These are phyloP conservation scores for Malus fusca DNA, from an alignment of 306 rosid species.

Conservation along the genomic window DNA sequence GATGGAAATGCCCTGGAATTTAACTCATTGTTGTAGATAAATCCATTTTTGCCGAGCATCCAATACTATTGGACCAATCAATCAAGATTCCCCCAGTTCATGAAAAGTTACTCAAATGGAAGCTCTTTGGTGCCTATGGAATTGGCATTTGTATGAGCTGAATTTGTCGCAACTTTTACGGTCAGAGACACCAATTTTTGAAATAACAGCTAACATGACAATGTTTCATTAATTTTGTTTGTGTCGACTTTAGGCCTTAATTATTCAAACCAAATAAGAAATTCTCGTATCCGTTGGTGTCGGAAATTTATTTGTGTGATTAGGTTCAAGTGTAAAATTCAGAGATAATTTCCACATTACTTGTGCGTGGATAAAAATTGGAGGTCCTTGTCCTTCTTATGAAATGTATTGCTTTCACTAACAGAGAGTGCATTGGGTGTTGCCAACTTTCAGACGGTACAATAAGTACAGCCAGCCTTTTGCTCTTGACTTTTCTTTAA, in stretches of 20 bases:
- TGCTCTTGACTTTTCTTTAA: not conserved
- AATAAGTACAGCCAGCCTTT: not conserved
- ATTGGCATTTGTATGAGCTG: not conserved
- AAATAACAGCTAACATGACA: not conserved
- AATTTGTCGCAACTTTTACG: not conserved
- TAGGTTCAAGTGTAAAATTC: not conserved
- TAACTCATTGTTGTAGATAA: slow-evolving; percentile 10
- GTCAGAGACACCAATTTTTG: not conserved
- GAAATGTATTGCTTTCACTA: not conserved
- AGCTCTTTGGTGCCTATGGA: not conserved
- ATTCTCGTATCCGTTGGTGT: too few species aligned
- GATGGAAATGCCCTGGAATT: slow-evolving; percentile 12
- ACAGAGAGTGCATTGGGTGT: not conserved
- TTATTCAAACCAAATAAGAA: too few species aligned
- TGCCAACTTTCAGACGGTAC: not conserved
- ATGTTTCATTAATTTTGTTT: not conserved
- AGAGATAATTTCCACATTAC: not conserved
- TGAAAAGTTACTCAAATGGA: not conserved
- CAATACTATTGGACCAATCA: not conserved
- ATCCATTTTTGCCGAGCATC: not conserved
- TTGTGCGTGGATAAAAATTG: not conserved
- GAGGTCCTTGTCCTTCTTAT: not conserved
- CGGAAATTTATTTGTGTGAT: too few species aligned
- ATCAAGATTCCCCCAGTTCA: not conserved
- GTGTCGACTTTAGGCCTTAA: not conserved